These are phyloP conservation scores for Mortierella sp. DNA, from an alignment of 371 early-diverging fungal genomes.

Conservation along the genomic window DNA sequence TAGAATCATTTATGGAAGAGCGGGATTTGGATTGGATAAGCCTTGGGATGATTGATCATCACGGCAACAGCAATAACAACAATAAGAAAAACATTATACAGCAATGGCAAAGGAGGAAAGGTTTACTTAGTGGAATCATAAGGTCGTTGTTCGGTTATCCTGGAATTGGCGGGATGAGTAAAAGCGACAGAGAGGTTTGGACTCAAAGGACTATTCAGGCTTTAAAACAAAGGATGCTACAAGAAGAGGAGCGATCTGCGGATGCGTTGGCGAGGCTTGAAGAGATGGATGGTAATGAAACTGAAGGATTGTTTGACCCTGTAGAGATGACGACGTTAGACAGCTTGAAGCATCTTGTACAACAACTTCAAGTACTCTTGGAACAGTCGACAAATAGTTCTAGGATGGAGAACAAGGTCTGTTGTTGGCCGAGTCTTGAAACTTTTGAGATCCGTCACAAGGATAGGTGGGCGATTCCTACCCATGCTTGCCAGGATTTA, in stretches of 20 bases:
- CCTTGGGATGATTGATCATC: conserved; percentile 2
- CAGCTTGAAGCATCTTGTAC: neutral
- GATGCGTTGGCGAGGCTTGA: neutral
- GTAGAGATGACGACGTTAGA: conserved; percentile 10
- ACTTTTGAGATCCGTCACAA: neutral
- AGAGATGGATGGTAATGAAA: neutral
- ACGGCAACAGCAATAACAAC: neutral
- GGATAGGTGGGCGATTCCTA: neutral
- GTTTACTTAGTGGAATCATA: too few relatives aligned
- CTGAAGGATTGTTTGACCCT: conserved; percentile 3
- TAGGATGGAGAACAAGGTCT: neutral
- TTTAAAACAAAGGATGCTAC: neutral
- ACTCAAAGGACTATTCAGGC: neutral
- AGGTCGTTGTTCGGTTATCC: too few relatives aligned
- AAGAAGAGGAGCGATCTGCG: neutral
- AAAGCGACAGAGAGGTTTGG: conserved; percentile 7
- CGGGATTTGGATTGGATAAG: conserved; percentile 12
- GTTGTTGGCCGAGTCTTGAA: conserved; percentile 17
- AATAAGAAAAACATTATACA: neutral
- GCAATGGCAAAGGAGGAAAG: too few relatives aligned
- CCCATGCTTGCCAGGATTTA: neutral
- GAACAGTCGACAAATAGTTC: neutral
- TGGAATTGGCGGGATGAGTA: neutral
- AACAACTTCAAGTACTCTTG: neutral
- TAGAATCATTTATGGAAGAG: neutral